Conservation (phyloP, 2,329 filamentous ascomycete genomes). For the Phoma herbarum region DNA sequence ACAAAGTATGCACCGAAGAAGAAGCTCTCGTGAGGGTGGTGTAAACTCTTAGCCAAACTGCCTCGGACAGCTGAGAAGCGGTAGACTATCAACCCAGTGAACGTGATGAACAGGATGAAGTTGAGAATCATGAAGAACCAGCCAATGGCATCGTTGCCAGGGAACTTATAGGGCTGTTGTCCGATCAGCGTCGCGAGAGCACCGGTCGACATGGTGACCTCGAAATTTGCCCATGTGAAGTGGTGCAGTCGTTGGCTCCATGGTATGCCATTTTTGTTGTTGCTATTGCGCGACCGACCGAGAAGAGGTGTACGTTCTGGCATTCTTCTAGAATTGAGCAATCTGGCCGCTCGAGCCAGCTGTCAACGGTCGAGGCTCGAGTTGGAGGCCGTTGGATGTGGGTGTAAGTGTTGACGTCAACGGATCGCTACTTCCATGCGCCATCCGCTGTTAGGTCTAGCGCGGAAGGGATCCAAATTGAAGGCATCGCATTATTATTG, state of each 20-base stretch:
- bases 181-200: slow-evolving; percentile 70
- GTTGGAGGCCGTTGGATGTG: background rate
- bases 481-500: background rate
- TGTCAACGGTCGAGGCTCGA: background rate
- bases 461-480: background rate
- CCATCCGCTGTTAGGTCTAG: slow-evolving; percentile 3
- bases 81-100: slow-evolving; percentile 67
- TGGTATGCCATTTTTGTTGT: slow-evolving; percentile 22
- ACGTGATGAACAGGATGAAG: slow-evolving; percentile 67
- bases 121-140: slow-evolving; percentile 73
- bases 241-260: slow-evolving; percentile 36
- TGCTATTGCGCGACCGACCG: slow-evolving; percentile 10
- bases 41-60: slow-evolving; percentile 63
- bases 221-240: slow-evolving; percentile 70
- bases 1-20: slow-evolving; percentile 77
- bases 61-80: slow-evolving; percentile 63
- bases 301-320: slow-evolving; percentile 12
- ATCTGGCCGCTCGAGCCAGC: background rate
- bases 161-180: slow-evolving; percentile 67
- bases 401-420: slow-evolving; percentile 16
- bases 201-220: slow-evolving; percentile 77
- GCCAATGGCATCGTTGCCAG: slow-evolving; percentile 69
- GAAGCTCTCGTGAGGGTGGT: slow-evolving; percentile 72
- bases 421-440: slow-evolving; percentile 2
- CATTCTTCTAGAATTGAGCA: slow-evolving; percentile 10